Evolutionary conservation across 2,329 filamentous ascomycete genomes (phyloP), one percentile per base, ranked within the genome.

Genomic region (Taxawa tesnikishii): DNA sequence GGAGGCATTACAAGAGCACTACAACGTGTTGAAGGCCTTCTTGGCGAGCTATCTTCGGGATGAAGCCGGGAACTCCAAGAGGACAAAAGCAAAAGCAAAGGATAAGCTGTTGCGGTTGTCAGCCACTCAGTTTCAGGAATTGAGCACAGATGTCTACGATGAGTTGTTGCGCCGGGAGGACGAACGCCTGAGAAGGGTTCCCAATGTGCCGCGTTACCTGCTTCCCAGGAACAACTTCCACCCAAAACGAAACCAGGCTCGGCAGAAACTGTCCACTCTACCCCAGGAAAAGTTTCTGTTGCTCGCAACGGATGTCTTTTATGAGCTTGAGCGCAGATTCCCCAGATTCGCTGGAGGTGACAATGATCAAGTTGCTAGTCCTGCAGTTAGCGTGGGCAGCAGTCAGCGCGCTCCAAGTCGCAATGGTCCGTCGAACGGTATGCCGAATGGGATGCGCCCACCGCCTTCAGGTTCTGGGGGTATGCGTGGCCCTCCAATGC

Each of bases 131-230:
- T 96, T 98, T 56, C 84, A 93, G 58, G 90, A 98, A 61, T 70
- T 98, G 40, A 94, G 87, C 59, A 96, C 88, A 36, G 90, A 98
- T 60, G 88, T 98, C 25, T 96, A 82, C 59, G 90, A 98, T 58
- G 90, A 98, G 60, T 67, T 96, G 43, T 68, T 92, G 44, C 79
- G 90, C 38, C 75, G 90, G 42, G 87, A 96, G 56, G 73, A 81
- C 43, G 67, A 66, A 31, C 58, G 62, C 23, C 51, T 53, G 41
- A 51, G 56, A 31, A 55, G 60, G 17, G 60, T 60, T n/a, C 55
- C 56, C 36, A 69, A 54, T 49, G 67, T 43, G n/a, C 83, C 84
- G 2, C 62, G 73, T 9, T 92, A 76, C 51, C 70, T 98, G 5
- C 63, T 83, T 15, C 83, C 90, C n/a, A 84, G 88, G 54, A 71